Conservation (phyloP, 2,329 filamentous ascomycete genomes). For the Aureobasidium sp. region DNA sequence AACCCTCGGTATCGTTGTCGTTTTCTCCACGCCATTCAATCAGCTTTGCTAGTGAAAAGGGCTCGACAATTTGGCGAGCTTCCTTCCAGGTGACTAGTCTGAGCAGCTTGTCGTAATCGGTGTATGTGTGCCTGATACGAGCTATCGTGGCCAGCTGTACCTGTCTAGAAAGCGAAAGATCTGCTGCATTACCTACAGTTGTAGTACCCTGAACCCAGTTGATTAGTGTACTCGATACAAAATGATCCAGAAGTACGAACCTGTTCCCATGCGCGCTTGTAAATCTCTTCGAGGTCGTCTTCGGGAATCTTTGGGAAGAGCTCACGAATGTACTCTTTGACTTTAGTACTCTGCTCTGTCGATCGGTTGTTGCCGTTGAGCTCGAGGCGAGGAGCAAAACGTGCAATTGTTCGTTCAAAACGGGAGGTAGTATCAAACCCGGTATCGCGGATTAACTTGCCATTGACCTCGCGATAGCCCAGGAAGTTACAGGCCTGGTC, state of each 20-base stretch:
- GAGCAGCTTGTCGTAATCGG: conserved; percentile 52
- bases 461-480: conserved; percentile 27
- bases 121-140: conserved; percentile 54
- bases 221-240: conserved; percentile 16
- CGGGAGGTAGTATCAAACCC: conserved; percentile 14
- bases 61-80: conserved; percentile 47
- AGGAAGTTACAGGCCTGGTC: conserved; percentile 47
- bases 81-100: conserved; percentile 43
- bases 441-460: conserved; percentile 21
- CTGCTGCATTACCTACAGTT: conserved; percentile 48
- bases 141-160: conserved; percentile 54
- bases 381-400: conserved; percentile 8
- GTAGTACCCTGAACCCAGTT: conserved; percentile 36
- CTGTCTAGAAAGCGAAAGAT: conserved; percentile 46
- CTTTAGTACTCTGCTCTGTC: conserved; percentile 34
- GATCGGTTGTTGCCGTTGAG: conserved; percentile 13
- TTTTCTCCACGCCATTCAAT: conserved; percentile 56
- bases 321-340: conserved; percentile 50
- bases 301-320: conserved; percentile 55
- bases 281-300: conserved; percentile 47
- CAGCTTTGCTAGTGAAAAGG: conserved; percentile 46
- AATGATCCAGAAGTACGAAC: conserved; percentile 22
- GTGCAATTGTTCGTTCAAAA: conserved; percentile 11
- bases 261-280: conserved; percentile 52
- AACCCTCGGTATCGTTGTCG: conserved; percentile 41